phyloP scores from a whole-genome alignment of 2,329 filamentous ascomycete genomes.

The Ophiostoma australiae region DNA sequence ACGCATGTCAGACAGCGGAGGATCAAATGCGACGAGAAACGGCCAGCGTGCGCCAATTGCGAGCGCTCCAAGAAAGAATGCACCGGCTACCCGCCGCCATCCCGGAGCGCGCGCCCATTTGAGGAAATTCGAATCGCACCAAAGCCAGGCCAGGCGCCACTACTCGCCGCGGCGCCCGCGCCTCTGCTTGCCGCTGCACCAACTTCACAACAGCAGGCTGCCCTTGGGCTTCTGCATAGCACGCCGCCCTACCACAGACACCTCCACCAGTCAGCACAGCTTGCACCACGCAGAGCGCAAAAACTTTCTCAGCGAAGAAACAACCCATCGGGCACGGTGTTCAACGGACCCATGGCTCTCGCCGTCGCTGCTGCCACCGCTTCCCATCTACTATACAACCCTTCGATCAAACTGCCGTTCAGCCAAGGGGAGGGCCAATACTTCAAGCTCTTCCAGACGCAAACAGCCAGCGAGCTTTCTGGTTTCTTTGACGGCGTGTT shows the following conservation, averaged over 20 bases:
- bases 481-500: conserved; percentile 64
- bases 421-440: conserved; percentile 52
- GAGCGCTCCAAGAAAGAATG: conserved; percentile 54
- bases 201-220: background rate
- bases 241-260: background rate
- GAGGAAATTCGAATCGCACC: conserved; percentile 49
- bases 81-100: conserved; percentile 57
- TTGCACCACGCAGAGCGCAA: conserved; percentile 21
- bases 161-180: conserved; percentile 4
- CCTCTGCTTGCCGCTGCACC: background rate
- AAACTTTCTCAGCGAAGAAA: conserved; percentile 25
- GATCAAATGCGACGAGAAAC: conserved; percentile 63
- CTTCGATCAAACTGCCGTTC: conserved; percentile 44
- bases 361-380: conserved; percentile 31
- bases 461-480: conserved; percentile 58
- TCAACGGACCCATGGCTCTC: conserved; percentile 31
- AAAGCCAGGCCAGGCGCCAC: conserved; percentile 36
- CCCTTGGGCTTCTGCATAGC: background rate
- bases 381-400: conserved; percentile 34
- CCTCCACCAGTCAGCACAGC: background rate
- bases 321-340: conserved; percentile 32
- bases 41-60: conserved; percentile 58
- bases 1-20: conserved; percentile 46
- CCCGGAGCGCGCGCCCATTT: conserved; percentile 43
- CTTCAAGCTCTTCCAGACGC: conserved; percentile 57